Conservation (phyloP, 1,284 basidiomycete genomes). For the Gymnopus androsaceus region DNA sequence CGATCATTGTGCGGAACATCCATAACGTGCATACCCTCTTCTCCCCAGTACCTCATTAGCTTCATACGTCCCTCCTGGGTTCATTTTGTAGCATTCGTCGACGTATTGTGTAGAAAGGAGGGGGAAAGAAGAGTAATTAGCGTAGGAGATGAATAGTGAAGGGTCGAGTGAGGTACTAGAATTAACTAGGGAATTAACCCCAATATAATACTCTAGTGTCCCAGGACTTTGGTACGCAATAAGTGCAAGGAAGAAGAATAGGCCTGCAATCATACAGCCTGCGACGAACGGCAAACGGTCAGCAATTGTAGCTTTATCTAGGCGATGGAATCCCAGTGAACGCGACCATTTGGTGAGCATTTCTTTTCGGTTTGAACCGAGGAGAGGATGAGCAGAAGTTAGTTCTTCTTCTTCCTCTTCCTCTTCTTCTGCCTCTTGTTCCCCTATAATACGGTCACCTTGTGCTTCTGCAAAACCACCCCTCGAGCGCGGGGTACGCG, state of each 20-base stretch:
- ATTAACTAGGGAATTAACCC: constrained; percentile 24
- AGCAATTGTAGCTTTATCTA: constrained; percentile 20
- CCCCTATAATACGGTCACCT: neutral
- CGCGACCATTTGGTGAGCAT: constrained; percentile 3
- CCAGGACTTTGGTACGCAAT: constrained; percentile 54
- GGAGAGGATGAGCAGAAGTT: constrained; percentile 8
- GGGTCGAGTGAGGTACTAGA: neutral
- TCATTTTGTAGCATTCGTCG: constrained; percentile 53
- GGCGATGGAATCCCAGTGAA: neutral
- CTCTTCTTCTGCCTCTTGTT: constrained; percentile 13
- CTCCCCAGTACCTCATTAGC: constrained; percentile 58
- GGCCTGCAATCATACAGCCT: constrained; percentile 46
- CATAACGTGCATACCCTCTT: constrained; percentile 33
- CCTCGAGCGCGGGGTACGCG: constrained; percentile 64
- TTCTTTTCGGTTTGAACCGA: neutral
- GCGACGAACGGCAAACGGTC: constrained; percentile 42
- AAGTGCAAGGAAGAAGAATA: constrained; percentile 53
- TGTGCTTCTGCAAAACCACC: constrained; percentile 44
- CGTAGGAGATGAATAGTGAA: constrained; percentile 53
- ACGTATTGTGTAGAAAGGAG: constrained; percentile 56
- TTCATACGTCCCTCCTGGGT: constrained; percentile 49
- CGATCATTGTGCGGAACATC: constrained; percentile 52
- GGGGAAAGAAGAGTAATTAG: constrained; percentile 61
- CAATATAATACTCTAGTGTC: constrained; percentile 46
- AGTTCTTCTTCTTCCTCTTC: constrained; percentile 17